Base-by-base conservation (phyloP, 192 early-diverging fungal genomes). In the Gryganskiella cystojenkinii region DNA sequence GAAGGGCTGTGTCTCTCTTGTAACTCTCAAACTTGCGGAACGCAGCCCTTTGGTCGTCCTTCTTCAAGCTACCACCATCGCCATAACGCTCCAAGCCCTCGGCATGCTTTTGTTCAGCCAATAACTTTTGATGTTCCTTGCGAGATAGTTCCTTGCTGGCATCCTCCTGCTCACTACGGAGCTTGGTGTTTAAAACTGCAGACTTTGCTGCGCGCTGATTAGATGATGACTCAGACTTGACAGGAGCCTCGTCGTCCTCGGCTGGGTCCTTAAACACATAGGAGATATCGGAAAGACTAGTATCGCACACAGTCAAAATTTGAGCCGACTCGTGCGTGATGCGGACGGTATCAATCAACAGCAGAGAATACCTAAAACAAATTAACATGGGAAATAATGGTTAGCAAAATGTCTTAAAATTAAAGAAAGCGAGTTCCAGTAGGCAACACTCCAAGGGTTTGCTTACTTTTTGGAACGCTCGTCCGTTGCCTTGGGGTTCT, bases 1-100 rank as follows among this genome's bases (percentile, higher is more conserved):
- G 98, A 50, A 99, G 70, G 27, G 90, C 87, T 0, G 91, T 87
- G 58, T 98, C 98, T 67, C 93, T 87, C 78, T 93, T 91, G 81
- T 99, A 99, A 86, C 95, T 95, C 80, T 98, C 98, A 81, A 96
- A 98, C 80, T 93, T 93, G 59, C 88, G 88, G 74, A 97, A 94
- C 20, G 87, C 85, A 19, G 86, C 87, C 71, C 92, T 88, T 52
- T 92, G 84, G 47, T 94, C 88, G 45, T 84, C 86, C 47, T 86
- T 84, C 20, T 82, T 83, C 22, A 87, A 86, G 19, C 83, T 85
- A 1, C 83, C 84, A 7, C 80, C 86, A 42, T 92, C 91, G 0
- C 89, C 83, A 83, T 91, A 99, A 40, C 90, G 85, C 34, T 87
- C 83, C n/a, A 94, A 70, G 11, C 96, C 97, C 50, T 95, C 95